Base-by-base conservation (phyloP, 257 asterid species). In the Solanum gracilifrons region DNA sequence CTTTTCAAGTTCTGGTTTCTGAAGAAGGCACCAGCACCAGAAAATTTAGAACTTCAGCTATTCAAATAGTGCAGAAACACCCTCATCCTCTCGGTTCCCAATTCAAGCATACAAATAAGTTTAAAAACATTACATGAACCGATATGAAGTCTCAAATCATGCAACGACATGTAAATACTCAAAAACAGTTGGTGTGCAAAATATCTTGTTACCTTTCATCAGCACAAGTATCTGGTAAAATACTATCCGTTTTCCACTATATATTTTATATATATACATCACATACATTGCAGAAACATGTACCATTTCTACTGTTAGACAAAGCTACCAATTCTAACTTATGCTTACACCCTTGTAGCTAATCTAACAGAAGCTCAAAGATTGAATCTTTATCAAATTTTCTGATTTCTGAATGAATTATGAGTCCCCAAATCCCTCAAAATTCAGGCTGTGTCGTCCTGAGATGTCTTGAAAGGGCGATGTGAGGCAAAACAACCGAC, bases 71-170 rank as follows among this genome's bases (percentile, higher is more conserved):
- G 74, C 13, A 5, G 16, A 27, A 68, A 27, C 72, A 64, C 7
- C 18, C 32, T 11, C 32, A n/a, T 25, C 32, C 0, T 25, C 33
- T 25, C 18, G 18, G 18, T 0, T 64, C 1, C 33, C 18, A 64
- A 7, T 58, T 58, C 66, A 4, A 58, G 25, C 66, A 58, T 7
- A 58, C 25, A 21, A 58, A 64, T 11, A 25, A 64, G 16, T 62
- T 5, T 4, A 0, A 62, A 62, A 62, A 62, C 33, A 25, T 11
- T 58, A 58, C 25, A 62, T 62, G 23, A 68, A 68, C 36, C 5
- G 2, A 68, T 68, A 68, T 15, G 36, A 68, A 68, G 36, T 68
- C 36, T 29, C 75, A 29, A 6, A 29, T 68, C 75, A 68, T 68
- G 23, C 75, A 68, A 68, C 36, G 5, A 13, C 21, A 7, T 0